Evolutionary conservation across 768 basidiomycete species (phyloP).

Genomic region (Phallus indusiatus): DNA sequence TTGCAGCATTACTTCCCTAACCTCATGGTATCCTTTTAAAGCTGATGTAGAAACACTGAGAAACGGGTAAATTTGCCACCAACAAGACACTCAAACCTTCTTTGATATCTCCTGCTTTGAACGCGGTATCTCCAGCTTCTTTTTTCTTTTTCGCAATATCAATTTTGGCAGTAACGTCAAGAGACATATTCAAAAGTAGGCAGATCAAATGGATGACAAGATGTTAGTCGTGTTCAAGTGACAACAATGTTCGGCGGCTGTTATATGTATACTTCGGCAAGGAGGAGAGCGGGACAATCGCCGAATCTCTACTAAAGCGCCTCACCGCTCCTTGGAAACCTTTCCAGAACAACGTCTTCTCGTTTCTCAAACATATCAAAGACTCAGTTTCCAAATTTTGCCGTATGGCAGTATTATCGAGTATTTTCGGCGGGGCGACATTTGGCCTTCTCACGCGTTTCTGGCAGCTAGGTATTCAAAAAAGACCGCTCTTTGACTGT

Average conservation of each 20-base stretch:
- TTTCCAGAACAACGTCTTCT: too few relatives aligned
- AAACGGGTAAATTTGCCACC: background rate
- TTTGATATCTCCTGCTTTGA: conserved; percentile 54
- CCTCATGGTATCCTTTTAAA: conserved; percentile 64
- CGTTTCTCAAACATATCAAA: background rate
- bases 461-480: conserved; percentile 83
- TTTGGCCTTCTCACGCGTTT: conserved; percentile 79
- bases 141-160: conserved; percentile 58
- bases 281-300: background rate
- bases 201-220: too few relatives aligned
- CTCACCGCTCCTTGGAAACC: background rate
- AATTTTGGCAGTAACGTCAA: conserved; percentile 37
- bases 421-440: conserved; percentile 66
- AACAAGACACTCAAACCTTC: conserved; percentile 31
- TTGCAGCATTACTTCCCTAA: conserved; percentile 19
- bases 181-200: background rate
- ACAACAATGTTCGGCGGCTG: background rate
- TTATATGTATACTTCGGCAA: background rate
- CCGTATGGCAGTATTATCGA: conserved; percentile 55
- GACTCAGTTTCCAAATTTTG: background rate
- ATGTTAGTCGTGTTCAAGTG: too few relatives aligned
- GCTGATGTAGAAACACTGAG: conserved; percentile 34
- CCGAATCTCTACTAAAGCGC: background rate
- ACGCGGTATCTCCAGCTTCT: conserved; percentile 55
- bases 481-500: conserved; percentile 73